Base-by-base conservation (phyloP, 2,329 filamentous ascomycete genomes). In the Tolypocladium pustulatum region DNA sequence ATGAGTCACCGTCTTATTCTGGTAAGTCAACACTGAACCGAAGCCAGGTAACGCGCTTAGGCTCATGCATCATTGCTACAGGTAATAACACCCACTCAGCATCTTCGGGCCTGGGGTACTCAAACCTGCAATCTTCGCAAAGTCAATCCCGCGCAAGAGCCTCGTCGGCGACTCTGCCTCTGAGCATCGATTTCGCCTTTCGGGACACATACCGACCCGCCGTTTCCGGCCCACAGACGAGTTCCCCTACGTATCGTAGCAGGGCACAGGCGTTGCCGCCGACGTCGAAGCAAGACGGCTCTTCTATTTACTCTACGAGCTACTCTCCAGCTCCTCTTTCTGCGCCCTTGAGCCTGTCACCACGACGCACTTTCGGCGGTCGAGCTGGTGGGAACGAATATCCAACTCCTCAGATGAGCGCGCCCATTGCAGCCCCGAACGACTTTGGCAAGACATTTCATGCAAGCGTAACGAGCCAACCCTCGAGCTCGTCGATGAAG, bases 321-420 rank as follows among this genome's bases (percentile, higher is more conserved):
- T 83, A 80, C 63, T 75, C 81, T 1, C 79, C 80, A 7, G 79
- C 81, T 6, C 80, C 82, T 0, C 71, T 83, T 17, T 78, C 78
- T 4, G 78, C 81, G 1, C 81, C 81, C 1, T 73, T 81, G 61
- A 80, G 83, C 57, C 82, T 80, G 63, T 74, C 78, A 3, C 60
- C 63, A 0, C 61, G 61, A 17, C 63, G 63, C 54, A 38, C 63
- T 1, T 62, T 65, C 7, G 59, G 57, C 57, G 67, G 71, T 56
- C 66, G 71, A 59, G 60, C 69, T 60, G 65, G 68, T 15, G 69
- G 72, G 36, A 70, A 69, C 25, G 79, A 82, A 57, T 82, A 81
- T 66, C 75, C 76, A 15, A 77, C 81, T 65, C 74, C 80, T 3
- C 81, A 83, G 65, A 73, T 83, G 72, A 81, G 77, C 64, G 79